Percentiles rank a stretch among this genome's conserved stretches.
These are phyloP conservation scores for Linanthus parryae DNA, from an alignment of 148 eudicot genomes.

Conservation along the genomic window DNA sequence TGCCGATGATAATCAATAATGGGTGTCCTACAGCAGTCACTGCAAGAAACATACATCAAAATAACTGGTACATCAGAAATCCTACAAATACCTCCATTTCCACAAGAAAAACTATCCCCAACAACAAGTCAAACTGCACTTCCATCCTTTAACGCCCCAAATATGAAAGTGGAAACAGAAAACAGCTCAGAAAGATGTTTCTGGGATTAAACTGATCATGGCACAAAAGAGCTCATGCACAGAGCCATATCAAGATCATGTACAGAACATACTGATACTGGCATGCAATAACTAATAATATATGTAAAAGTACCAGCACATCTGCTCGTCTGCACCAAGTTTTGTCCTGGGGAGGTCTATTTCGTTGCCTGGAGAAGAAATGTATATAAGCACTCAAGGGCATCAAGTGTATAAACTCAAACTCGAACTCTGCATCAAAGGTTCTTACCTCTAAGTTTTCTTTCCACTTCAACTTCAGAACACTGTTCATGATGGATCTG, in stretches of 20 bases:
- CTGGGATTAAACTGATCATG: neutral
- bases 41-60: slow-evolving; percentile 27
- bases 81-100: neutral
- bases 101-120: neutral
- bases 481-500: slow-evolving; percentile 78
- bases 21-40: slow-evolving; percentile 91
- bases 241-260: neutral
- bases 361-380: slow-evolving; percentile 51
- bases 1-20: slow-evolving; percentile 95
- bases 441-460: slow-evolving; percentile 62
- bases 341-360: slow-evolving; percentile 78
- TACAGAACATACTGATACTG: too few relatives aligned
- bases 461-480: slow-evolving; percentile 79
- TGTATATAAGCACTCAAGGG: slow-evolving; percentile 9
- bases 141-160: neutral
- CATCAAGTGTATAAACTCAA: neutral
- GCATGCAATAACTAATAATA: too few relatives aligned
- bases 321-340: slow-evolving; percentile 94
- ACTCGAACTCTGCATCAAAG: slow-evolving; percentile 3
- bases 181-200: too few relatives aligned
- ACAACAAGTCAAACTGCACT: neutral
- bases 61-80: neutral
- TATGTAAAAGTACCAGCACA: slow-evolving; percentile 99
- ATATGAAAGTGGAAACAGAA: neutral
- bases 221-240: neutral